Conservation (phyloP, 441 rosid species). For the Pelargonium australe region DNA sequence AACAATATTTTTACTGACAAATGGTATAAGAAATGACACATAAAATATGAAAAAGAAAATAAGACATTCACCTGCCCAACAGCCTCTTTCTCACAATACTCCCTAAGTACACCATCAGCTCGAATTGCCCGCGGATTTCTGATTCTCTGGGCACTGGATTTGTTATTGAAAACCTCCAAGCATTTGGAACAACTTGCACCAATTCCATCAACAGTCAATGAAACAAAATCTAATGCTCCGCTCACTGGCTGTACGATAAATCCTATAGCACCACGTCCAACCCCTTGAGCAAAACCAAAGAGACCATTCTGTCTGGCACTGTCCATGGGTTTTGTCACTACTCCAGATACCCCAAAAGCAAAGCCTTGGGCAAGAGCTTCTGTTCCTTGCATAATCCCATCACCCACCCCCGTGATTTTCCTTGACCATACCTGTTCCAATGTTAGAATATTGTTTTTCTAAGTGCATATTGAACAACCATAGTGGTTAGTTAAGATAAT, state of each 20-base stretch:
- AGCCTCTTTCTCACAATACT: slow-evolving; percentile 89
- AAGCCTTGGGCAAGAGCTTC: slow-evolving; percentile 99
- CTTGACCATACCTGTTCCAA: slow-evolving; percentile 65
- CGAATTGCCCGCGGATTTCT: slow-evolving; percentile 91
- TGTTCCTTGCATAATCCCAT: slow-evolving; percentile 91
- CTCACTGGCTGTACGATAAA: slow-evolving; percentile 89
- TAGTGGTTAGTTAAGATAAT: neutral
- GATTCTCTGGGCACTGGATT: slow-evolving; percentile 58
- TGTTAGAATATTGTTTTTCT: slow-evolving; percentile 15
- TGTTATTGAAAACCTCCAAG: slow-evolving; percentile 67
- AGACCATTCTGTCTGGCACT: slow-evolving; percentile 90
- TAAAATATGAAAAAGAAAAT: neutral
- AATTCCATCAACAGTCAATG: slow-evolving; percentile 92
- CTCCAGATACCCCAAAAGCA: slow-evolving; percentile 99
- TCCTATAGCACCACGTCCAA: slow-evolving; percentile 86
- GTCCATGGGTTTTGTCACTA: slow-evolving; percentile 89
- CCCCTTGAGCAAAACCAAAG: slow-evolving; percentile 92
- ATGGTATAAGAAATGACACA: neutral
- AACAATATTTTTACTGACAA: neutral
- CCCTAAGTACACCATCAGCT: slow-evolving; percentile 72
- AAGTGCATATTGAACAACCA: slow-evolving; percentile 4
- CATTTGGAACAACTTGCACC: slow-evolving; percentile 96
- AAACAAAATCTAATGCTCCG: slow-evolving; percentile 94
- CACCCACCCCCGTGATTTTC: slow-evolving; percentile 95
- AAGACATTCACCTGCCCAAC: slow-evolving; percentile 66